Conservation (phyloP, 805 yeast species). For the Barnettozyma sp. region DNA sequence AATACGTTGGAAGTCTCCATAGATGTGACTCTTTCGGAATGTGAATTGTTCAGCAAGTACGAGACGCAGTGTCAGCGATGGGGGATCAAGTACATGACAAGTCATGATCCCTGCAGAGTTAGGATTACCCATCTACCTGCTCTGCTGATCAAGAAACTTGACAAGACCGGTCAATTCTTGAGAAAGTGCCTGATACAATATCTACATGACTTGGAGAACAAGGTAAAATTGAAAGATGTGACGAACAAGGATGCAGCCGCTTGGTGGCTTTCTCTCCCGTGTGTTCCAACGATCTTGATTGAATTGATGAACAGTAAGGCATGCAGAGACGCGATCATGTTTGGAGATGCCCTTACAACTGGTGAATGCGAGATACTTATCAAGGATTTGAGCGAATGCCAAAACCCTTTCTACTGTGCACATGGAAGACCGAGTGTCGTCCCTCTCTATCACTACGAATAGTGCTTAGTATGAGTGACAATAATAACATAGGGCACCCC, state of each 20-base stretch:
- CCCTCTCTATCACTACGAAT: constrained; percentile 41
- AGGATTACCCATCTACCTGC: constrained; percentile 39
- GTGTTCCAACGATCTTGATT: constrained; percentile 44
- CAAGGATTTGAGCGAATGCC: constrained; percentile 37
- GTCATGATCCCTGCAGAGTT: constrained; percentile 7
- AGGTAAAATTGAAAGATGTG: constrained; percentile 25
- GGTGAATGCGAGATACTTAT: constrained; percentile 42
- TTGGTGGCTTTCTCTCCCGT: constrained; percentile 36
- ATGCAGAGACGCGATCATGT: constrained; percentile 64
- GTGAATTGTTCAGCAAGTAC: constrained; percentile 27
- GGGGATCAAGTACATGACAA: constrained; percentile 35
- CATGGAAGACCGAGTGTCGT: constrained; percentile 76
- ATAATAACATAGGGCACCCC: no score
- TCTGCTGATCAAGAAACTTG: constrained; percentile 30
- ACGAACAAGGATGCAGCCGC: constrained; percentile 8
- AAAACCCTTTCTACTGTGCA: constrained; percentile 71
- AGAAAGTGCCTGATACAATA: constrained; percentile 37
- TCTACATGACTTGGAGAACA: constrained; percentile 34
- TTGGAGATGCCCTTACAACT: constrained; percentile 48
- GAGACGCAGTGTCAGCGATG: constrained; percentile 30
- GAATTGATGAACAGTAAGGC: constrained; percentile 54
- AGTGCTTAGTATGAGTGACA: no score
- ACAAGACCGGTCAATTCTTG: constrained; percentile 26
- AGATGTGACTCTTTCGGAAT: constrained; percentile 27
- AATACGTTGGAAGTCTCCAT: constrained; percentile 8